Evolutionary conservation across 1,139 yeast species (phyloP), one percentile per base, ranked within the genome.

Genomic region (Hanseniaspora uvarum): DNA sequence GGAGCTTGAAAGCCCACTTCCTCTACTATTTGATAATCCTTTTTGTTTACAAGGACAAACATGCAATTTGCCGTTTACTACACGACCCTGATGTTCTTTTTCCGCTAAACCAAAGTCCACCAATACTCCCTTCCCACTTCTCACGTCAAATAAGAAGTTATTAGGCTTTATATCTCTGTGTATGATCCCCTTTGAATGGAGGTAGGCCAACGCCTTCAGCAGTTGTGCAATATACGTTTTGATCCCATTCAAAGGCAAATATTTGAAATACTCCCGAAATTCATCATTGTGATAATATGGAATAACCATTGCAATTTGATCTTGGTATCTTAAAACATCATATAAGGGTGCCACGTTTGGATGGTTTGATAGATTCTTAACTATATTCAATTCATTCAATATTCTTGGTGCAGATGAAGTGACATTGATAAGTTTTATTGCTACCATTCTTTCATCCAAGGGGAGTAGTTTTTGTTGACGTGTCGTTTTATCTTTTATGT

Each of bases 91-190:
- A 31, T 50, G 53, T n/a, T 41, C 71, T 54, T 68, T 67, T 66
- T 88, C 96, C 0, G 96, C 96, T 55, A 88, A 72, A 1, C 97
- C 97, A 71, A 88, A 88, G 70, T 88, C 97, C 5, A 88, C 96
- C 53, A 88, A 71, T 0, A 86, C 94, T 2, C 97, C 97, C 52
- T 78, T 75, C 26, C 87, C 81, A 52, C 79, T 77, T 60, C 77
- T 76, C 2, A 87, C 84, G 65, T 88, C 86, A 68, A 83, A 88
- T 38, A 88, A 68, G 65, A 88, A 89, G 67, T 88, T 88, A 3
- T 94, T 85, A 1, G 96, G 96, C 65, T 88, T 88, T 61, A 88
- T 78, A 68, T 88, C 96, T 58, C 96, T 76, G 68, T 88, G 96
- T 38, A 88, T 84, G 40, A 88, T 83, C 12, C 80, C 83, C 61